These are phyloP conservation scores for Hura crepitans DNA, from an alignment of 441 rosid species.

Conservation along the genomic window DNA sequence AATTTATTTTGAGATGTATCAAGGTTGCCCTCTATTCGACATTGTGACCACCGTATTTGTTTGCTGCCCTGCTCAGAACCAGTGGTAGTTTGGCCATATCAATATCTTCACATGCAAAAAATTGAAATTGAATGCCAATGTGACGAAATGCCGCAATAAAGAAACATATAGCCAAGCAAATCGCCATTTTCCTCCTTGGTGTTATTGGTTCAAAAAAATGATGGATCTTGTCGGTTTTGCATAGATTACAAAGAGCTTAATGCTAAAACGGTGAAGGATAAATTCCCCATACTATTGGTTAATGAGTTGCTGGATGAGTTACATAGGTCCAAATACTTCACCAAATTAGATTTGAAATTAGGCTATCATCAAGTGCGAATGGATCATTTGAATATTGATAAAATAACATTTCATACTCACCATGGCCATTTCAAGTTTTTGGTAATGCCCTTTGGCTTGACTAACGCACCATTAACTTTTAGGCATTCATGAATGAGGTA, in stretches of 20 bases:
- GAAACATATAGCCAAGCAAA: background rate
- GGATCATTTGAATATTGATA: background rate
- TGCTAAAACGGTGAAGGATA: too few relatives aligned
- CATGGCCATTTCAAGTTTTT: too few relatives aligned
- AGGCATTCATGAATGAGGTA: too few relatives aligned
- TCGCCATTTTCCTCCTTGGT: background rate
- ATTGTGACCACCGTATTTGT: fast-evolving
- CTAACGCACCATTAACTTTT: too few relatives aligned
- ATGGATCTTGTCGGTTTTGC: background rate
- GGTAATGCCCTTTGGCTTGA: too few relatives aligned
- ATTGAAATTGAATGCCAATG: background rate
- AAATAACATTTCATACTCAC: too few relatives aligned
- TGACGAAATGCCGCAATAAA: background rate
- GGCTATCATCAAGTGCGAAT: slow-evolving; percentile 3
- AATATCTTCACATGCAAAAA: background rate
- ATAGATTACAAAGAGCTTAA: too few relatives aligned
- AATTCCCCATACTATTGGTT: too few relatives aligned
- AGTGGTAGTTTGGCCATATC: background rate
- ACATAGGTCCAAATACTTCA: too few relatives aligned
- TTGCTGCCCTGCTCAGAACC: background rate
- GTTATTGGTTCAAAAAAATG: background rate
- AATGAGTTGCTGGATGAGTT: too few relatives aligned
- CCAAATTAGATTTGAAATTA: too few relatives aligned
- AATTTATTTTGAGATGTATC: fast-evolving
- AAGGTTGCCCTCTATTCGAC: too few relatives aligned